These are phyloP conservation scores for Silene vulgaris DNA, from an alignment of 179 eudicot genomes.

Conservation along the genomic window DNA sequence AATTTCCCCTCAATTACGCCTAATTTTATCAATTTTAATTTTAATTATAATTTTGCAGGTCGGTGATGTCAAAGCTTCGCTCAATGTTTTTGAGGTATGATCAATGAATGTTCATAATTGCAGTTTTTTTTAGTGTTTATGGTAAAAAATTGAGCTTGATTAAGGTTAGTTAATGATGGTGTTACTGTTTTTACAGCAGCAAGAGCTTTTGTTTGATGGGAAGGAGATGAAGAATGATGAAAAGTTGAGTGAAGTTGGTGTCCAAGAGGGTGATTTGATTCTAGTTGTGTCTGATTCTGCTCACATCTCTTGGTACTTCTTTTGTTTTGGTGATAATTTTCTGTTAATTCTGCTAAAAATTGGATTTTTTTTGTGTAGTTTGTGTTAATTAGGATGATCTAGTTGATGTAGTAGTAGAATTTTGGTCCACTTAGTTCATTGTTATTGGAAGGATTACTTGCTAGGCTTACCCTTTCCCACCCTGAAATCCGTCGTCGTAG, in stretches of 20 bases:
- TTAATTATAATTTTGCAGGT: constrained; percentile 37
- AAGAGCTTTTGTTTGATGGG: constrained; percentile 57
- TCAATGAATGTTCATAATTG: background rate
- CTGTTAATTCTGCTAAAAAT: background rate
- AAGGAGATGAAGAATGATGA: constrained; percentile 62
- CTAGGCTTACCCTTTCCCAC: background rate
- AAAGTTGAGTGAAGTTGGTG: constrained; percentile 54
- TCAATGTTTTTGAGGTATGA: constrained; percentile 60
- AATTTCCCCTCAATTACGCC: background rate
- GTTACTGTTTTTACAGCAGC: constrained; percentile 35
- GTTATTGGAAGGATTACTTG: background rate
- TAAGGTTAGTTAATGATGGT: constrained; percentile 27
- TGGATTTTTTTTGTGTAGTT: background rate
- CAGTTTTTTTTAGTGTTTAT: background rate
- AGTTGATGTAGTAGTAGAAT: background rate
- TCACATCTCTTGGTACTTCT: constrained; percentile 32
- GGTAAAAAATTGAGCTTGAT: background rate
- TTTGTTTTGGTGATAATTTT: background rate
- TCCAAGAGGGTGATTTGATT: constrained; percentile 66
- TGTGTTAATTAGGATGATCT: background rate
- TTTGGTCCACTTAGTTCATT: background rate
- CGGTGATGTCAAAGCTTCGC: constrained; percentile 67
- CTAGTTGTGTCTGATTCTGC: constrained; percentile 54
- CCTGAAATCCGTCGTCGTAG: background rate
- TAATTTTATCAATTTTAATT: background rate